Evolutionary conservation across 139 green algal species (phyloP), one percentile per base, ranked within the genome.

Genomic region (Chlamydomonas schloesseri): DNA sequence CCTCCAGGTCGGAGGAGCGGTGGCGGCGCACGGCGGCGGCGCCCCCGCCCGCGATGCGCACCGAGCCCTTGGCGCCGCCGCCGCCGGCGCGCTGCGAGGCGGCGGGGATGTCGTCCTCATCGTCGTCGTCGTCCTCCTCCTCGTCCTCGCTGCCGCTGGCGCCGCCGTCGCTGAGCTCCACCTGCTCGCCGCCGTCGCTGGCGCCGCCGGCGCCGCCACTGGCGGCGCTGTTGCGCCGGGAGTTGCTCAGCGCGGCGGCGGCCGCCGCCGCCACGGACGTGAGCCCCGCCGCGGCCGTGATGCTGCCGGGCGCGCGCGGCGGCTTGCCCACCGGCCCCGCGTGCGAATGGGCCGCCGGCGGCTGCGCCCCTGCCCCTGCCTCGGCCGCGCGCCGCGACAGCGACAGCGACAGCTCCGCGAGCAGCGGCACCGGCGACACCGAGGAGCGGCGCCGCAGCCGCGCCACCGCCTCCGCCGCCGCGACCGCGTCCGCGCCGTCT

Each of bases 11-110:
- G 37, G 42, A 64, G 14, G 71, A 24, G 47, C 71, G 71, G 71
- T 78, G 33, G 71, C 42, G 71, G 9, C 73, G 73, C 29, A 29
- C 33, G 73, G 53, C 73, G 73, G n/a, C 60, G 75, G 33, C 55
- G 60, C 58, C 34, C 21, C 5, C 75, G 42, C 8, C 42, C 6
- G 42, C 42, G 42, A 50, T 50, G 42, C 42, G 42, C 6, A 50
- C 42, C 42, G 42, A 50, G 68, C 68, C 57, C 34, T 42, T 18
- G 62, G 20, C 21, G 70, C 21, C 70, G 70, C 70, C 70, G 34
- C 33, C 34, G 34, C 70, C 28, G n/a, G n/a, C n/a, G n/a, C n/a
- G n/a, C n/a, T n/a, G n/a, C n/a, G n/a, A n/a, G n/a, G n/a, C n/a
- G n/a, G n/a, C 34, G 23, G 68, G 34, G 29, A 13, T 11, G 50